Evolutionary conservation across 2,329 filamentous ascomycete species (phyloP), one percentile per base, ranked within the genome.

Genomic region (Sclerotinia nivalis): DNA sequence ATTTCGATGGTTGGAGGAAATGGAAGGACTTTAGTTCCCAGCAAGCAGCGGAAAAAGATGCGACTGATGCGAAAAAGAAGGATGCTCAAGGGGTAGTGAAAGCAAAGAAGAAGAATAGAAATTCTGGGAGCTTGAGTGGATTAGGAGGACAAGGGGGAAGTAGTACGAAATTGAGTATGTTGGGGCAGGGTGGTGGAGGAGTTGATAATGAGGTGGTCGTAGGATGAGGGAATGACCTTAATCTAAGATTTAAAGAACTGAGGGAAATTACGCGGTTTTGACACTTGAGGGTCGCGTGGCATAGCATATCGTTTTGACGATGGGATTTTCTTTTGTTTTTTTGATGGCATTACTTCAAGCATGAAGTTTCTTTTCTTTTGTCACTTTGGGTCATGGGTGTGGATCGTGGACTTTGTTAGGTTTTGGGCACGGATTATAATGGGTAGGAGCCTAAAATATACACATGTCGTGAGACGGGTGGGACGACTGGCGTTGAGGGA

Each of bases 1-100:
- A 99, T 82, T 98, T 96, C 79, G 95, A 98, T 79, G 96, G 96
- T 72, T 99, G 96, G 96, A 88, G 94, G 69, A 93, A 93, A 80
- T 99, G 96, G 96, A 97, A 97, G 80, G 92, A 96, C 77, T 95
- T 92, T 77, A 61, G 56, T 25, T 52, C 43, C n/a, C 66, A 68
- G 43, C 66, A 68, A 49, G 52, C 65, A n/a, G 71, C 58, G 31
- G 72, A 77, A 84, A 31, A 59, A 43, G 68, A 47, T 1, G 72
- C 69, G 3, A 56, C 77, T 13, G 73, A 72, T 8, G 70, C 71
- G 28, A 69, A 71, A 22, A 66, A 66, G n/a, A 69, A 69, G 58
- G 71, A 70, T 40, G 61, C 47, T n/a, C 66, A 70, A 34, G 55
- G 60, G 12, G 28, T n/a, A 7, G 60, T 62, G 25, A 72, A 71